A percentile compares a stretch with the other conserved stretches of the same genome.
phyloP scores from a whole-genome alignment of 192 early-diverging fungal species.

The Backusella australiensis region DNA sequence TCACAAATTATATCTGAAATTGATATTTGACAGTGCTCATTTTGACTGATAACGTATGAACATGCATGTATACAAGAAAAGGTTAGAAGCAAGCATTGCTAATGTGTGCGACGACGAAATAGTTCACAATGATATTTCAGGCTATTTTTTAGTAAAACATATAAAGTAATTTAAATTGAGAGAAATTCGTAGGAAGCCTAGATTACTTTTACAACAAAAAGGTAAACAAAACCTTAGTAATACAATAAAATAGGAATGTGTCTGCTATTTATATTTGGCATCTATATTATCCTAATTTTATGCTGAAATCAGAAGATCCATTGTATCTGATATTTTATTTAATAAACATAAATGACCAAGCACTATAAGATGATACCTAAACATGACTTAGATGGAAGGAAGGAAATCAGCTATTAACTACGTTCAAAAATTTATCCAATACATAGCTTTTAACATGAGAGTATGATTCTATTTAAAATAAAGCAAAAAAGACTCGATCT shows the following conservation, averaged over 20 bases:
- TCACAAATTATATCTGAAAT: neutral
- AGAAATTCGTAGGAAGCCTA: neutral
- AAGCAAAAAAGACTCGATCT: neutral
- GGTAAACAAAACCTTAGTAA: neutral
- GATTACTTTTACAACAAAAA: neutral
- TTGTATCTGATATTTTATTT: neutral
- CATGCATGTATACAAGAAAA: neutral
- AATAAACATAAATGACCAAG: neutral
- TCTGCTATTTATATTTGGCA: neutral
- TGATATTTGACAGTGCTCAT: neutral
- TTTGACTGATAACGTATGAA: neutral
- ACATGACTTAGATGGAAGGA: neutral
- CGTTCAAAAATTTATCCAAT: neutral
- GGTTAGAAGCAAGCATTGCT: neutral
- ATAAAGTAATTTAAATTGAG: neutral
- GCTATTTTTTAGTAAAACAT: neutral
- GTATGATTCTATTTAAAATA: neutral
- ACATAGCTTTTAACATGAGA: too few species aligned
- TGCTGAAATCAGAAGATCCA: neutral
- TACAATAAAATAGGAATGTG: neutral
- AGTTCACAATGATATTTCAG: neutral
- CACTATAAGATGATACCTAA: neutral
- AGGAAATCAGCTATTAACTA: neutral
- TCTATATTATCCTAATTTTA: neutral
- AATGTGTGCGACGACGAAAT: neutral